phyloP scores from a whole-genome alignment of 768 basidiomycete species.

The Auriscalpium microsporum region DNA sequence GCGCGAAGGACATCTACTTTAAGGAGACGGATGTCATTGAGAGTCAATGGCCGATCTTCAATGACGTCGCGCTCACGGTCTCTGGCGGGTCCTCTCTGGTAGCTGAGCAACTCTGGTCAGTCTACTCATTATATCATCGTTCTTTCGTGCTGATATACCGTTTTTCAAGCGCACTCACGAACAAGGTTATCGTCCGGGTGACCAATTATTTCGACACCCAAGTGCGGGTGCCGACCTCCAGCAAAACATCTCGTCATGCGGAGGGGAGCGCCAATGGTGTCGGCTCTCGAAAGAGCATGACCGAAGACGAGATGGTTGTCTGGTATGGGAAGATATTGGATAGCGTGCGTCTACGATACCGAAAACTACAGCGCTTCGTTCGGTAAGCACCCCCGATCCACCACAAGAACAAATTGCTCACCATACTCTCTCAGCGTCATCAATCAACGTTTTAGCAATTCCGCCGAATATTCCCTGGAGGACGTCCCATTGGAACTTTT shows the following conservation, averaged over 20 bases:
- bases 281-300: constrained; percentile 42
- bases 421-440: constrained; percentile 25
- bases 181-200: constrained; percentile 87
- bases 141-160: background rate
- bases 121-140: constrained; percentile 17
- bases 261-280: background rate
- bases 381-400: constrained; percentile 38
- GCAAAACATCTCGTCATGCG: background rate
- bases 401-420: background rate
- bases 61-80: constrained; percentile 83
- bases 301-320: constrained; percentile 68
- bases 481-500: constrained; percentile 68
- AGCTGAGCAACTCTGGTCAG: constrained; percentile 89
- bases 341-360: constrained; percentile 81
- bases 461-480: constrained; percentile 86
- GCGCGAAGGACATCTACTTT: constrained; percentile 87
- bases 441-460: constrained; percentile 80
- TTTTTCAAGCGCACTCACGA: constrained; percentile 68
- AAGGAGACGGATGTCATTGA: constrained; percentile 98
- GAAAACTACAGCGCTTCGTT: constrained; percentile 91
- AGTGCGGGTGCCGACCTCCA: constrained; percentile 61
- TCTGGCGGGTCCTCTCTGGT: constrained; percentile 83
- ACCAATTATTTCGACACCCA: constrained; percentile 94
- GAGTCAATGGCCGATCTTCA: constrained; percentile 91
- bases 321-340: constrained; percentile 96